These are phyloP conservation scores for Ilex paraguariensis DNA, from an alignment of 305 asterid genomes.

Conservation along the genomic window DNA sequence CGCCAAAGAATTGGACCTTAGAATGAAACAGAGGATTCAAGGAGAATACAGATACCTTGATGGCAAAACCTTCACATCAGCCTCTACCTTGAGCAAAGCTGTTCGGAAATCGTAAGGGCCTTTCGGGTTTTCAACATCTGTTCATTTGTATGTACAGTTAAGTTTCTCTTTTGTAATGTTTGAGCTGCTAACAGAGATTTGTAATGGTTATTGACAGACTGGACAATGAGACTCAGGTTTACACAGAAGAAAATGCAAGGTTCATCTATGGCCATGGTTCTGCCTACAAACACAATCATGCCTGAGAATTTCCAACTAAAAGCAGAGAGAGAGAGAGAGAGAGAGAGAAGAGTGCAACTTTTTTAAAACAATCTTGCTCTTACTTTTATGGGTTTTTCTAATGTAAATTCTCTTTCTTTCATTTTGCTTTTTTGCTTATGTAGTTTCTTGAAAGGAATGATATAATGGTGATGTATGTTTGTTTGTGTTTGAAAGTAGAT, in stretches of 20 bases:
- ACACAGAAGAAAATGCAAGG: conserved; percentile 84
- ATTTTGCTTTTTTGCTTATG: not conserved
- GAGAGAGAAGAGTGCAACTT: not conserved
- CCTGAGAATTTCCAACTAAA: conserved; percentile 10
- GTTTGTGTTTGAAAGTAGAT: not conserved
- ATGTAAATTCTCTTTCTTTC: not conserved
- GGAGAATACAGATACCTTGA: conserved; percentile 80
- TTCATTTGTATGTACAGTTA: no score
- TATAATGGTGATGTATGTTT: not conserved
- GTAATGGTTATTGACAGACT: conserved; percentile 39
- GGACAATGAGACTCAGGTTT: conserved; percentile 69
- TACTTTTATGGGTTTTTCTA: not conserved
- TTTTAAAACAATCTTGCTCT: no score
- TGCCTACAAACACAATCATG: conserved; percentile 41
- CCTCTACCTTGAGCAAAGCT: conserved; percentile 85
- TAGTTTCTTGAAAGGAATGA: not conserved
- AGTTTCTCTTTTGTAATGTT: no score
- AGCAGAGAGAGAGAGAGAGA: not conserved
- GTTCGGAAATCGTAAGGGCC: conserved; percentile 71
- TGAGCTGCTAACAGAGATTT: not conserved
- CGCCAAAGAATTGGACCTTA: conserved; percentile 65
- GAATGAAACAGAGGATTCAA: conserved; percentile 63
- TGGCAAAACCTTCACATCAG: conserved; percentile 81
- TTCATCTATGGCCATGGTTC: conserved; percentile 86
- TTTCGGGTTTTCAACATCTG: no score